Conservation (phyloP, 2,329 filamentous ascomycete species). For the Cladosporium oxysporum region DNA sequence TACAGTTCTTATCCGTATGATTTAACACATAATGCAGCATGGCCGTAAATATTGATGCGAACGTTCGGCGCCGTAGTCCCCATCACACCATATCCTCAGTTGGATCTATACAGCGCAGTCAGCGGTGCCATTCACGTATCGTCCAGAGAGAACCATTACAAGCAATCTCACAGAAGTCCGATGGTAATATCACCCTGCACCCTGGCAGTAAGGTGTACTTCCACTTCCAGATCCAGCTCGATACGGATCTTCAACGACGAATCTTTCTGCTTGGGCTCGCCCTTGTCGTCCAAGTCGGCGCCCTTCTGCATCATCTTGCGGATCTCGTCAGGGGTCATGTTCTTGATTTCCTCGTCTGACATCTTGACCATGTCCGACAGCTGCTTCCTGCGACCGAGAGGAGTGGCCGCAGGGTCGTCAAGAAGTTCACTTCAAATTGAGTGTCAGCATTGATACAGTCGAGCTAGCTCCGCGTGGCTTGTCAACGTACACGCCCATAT, state of each 20-base stretch:
- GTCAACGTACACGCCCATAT: slow-evolving; percentile 13
- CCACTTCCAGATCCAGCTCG: slow-evolving; percentile 34
- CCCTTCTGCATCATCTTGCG: slow-evolving; percentile 18
- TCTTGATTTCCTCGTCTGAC: slow-evolving; percentile 24
- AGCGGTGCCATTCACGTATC: slow-evolving; percentile 11
- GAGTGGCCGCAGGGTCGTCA: slow-evolving; percentile 20
- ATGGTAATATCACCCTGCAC: slow-evolving; percentile 36
- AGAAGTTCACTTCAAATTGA: slow-evolving; percentile 12
- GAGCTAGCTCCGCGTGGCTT: neutral
- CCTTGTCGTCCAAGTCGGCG: slow-evolving; percentile 15
- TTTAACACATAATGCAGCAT: neutral
- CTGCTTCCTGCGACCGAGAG: slow-evolving; percentile 19
- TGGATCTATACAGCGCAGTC: slow-evolving; percentile 6
- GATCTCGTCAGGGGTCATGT: slow-evolving; percentile 20
- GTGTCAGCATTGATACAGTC: neutral
- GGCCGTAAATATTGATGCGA: neutral
- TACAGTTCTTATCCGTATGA: slow-evolving; percentile 1
- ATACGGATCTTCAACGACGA: slow-evolving; percentile 34
- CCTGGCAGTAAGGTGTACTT: slow-evolving; percentile 33
- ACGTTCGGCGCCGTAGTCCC: neutral
- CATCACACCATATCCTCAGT: neutral
- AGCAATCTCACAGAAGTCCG: slow-evolving; percentile 29
- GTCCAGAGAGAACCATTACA: slow-evolving; percentile 16
- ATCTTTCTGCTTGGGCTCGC: slow-evolving; percentile 27
- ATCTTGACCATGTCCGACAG: slow-evolving; percentile 21